Percentiles rank a stretch among this genome's conserved stretches.
Evolutionary conservation across 2,329 filamentous ascomycete species (phyloP).

Genomic region (Pestalotiopsis sp.): DNA sequence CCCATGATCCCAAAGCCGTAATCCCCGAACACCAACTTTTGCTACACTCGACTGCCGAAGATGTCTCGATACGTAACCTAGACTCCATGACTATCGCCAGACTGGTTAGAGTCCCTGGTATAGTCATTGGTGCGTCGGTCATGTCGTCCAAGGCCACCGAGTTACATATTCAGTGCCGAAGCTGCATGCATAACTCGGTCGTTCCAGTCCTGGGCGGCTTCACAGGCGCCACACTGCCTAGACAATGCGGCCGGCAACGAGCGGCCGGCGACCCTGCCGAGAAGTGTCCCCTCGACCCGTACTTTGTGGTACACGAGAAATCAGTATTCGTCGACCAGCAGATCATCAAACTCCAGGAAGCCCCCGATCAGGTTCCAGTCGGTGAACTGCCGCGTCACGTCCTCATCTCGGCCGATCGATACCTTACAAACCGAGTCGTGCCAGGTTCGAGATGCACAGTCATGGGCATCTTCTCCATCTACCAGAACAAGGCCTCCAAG

Average conservation of each 20-base stretch:
- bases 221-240: conserved; percentile 79
- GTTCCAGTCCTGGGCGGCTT: conserved; percentile 83
- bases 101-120: conserved; percentile 94
- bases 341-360: conserved; percentile 96
- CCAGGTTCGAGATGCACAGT: conserved; percentile 92
- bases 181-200: conserved; percentile 71
- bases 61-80: conserved; percentile 90
- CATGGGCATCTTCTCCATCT: conserved; percentile 98
- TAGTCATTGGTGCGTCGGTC: conserved; percentile 95
- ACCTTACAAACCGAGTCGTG: conserved; percentile 92
- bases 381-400: conserved; percentile 95
- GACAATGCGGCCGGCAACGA: conserved; percentile 68
- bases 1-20: conserved; percentile 63
- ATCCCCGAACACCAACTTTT: conserved; percentile 93
- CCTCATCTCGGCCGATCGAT: conserved; percentile 92
- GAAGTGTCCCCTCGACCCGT: conserved; percentile 89
- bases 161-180: conserved; percentile 84
- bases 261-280: conserved; percentile 66
- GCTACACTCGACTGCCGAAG: conserved; percentile 85
- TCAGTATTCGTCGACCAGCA: conserved; percentile 97
- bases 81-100: conserved; percentile 91
- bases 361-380: conserved; percentile 94
- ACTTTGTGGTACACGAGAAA: conserved; percentile 92
- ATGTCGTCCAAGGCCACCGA: conserved; percentile 93
- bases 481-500: conserved; percentile 87